These are phyloP conservation scores for Phyllostachys edulis DNA, from an alignment of 176 grass and related monocot genomes.

Conservation along the genomic window DNA sequence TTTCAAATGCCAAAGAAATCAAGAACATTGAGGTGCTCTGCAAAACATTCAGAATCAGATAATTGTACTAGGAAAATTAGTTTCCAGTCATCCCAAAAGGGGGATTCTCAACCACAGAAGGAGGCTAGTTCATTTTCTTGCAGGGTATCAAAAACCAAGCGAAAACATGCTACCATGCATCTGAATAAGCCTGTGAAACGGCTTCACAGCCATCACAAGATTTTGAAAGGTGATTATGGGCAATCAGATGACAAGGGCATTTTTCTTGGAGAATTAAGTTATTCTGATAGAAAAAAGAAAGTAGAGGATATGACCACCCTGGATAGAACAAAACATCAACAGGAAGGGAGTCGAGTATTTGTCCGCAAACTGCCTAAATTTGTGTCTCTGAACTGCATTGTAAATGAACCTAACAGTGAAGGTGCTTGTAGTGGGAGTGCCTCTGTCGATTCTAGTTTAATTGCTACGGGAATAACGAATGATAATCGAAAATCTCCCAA, in stretches of 20 bases:
- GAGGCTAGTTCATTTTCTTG: conserved; percentile 32
- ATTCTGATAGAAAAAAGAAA: conserved; percentile 34
- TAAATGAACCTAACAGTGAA: conserved; percentile 53
- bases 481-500: conserved; percentile 73
- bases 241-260: conserved; percentile 27
- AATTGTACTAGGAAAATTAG: conserved; percentile 38
- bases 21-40: conserved; percentile 31
- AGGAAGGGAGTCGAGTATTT: conserved; percentile 37
- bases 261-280: conserved; percentile 31
- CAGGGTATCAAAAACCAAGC: conserved; percentile 46
- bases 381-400: conserved; percentile 75
- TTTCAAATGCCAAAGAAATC: conserved; percentile 40
- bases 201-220: conserved; percentile 34
- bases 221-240: conserved; percentile 24
- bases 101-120: conserved; percentile 20
- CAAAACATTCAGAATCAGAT: conserved; percentile 30
- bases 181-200: conserved; percentile 46
- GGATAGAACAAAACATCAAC: conserved; percentile 22
- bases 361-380: conserved; percentile 79
- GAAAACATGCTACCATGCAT: conserved; percentile 44
- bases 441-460: conserved; percentile 60
- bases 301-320: conserved; percentile 19
- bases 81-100: conserved; percentile 36
- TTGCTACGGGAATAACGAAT: conserved; percentile 60
- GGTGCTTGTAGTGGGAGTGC: conserved; percentile 38